These are phyloP conservation scores for Austroboletus niveus DNA, from an alignment of 1,284 basidiomycete genomes.

Conservation along the genomic window DNA sequence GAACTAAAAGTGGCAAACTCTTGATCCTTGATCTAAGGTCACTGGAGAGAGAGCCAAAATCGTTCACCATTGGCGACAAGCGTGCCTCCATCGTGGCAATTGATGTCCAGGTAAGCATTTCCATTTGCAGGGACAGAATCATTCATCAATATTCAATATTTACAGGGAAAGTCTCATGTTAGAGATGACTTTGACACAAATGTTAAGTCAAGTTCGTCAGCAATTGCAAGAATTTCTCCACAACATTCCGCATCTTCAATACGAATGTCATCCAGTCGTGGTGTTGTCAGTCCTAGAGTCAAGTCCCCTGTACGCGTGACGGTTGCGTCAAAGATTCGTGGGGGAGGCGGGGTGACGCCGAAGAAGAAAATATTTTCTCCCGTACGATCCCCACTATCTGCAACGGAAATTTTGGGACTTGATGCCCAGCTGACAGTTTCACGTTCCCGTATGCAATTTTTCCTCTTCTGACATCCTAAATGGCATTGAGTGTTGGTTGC, in stretches of 20 bases:
- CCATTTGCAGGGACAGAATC: not conserved
- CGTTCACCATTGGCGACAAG: conserved; percentile 47
- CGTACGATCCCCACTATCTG: conserved; percentile 39
- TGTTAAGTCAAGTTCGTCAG: conserved; percentile 10
- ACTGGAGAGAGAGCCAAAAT: conserved; percentile 58
- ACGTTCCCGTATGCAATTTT: conserved; percentile 20
- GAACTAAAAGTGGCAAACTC: conserved; percentile 60
- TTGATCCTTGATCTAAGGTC: conserved; percentile 60
- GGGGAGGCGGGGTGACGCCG: conserved; percentile 18
- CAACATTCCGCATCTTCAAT: conserved; percentile 7
- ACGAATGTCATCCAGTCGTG: conserved; percentile 5
- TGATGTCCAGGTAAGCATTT: conserved; percentile 49
- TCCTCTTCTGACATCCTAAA: not conserved
- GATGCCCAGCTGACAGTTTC: conserved; percentile 19
- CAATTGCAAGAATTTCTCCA: conserved; percentile 12
- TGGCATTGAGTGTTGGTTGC: conserved; percentile 3
- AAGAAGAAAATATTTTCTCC: conserved; percentile 41
- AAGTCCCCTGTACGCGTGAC: conserved; percentile 24
- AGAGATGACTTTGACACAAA: conserved; percentile 6
- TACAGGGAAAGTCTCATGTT: conserved; percentile 34
- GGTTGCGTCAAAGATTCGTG: conserved; percentile 19
- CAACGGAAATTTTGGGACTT: conserved; percentile 33
- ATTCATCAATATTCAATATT: not conserved
- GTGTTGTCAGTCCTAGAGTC: not conserved
- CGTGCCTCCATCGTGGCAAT: conserved; percentile 50